phyloP scores from a whole-genome alignment of 176 grass and related monocot genomes.

The Aegilops sharonensis region DNA sequence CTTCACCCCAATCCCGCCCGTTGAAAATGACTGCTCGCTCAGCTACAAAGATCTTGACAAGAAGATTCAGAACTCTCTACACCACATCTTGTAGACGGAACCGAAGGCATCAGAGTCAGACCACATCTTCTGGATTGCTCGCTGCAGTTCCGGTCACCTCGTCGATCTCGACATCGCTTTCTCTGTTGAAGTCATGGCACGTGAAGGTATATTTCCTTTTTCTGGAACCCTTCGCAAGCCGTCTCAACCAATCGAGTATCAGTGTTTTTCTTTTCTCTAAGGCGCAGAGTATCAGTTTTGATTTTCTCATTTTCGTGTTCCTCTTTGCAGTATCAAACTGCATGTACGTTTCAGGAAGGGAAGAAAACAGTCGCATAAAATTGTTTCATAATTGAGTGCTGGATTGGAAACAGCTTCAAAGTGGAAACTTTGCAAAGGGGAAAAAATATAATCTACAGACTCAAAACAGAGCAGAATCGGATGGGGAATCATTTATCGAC shows the following conservation, averaged over 20 bases:
- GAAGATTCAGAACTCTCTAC: neutral
- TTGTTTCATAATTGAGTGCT: neutral
- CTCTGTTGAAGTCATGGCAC: neutral
- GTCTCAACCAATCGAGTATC: neutral
- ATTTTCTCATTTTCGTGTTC: neutral
- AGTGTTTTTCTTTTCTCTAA: too few relatives aligned
- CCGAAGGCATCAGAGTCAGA: neutral
- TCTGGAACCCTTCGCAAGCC: neutral
- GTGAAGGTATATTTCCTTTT: neutral
- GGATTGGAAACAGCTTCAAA: neutral
- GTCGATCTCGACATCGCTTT: neutral
- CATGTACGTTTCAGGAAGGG: neutral
- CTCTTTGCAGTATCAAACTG: neutral
- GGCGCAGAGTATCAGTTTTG: neutral
- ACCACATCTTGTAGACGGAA: neutral
- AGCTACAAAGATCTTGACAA: neutral
- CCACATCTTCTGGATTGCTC: neutral
- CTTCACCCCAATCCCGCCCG: neutral
- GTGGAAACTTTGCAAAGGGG: neutral
- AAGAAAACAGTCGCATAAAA: neutral
- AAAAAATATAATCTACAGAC: neutral
- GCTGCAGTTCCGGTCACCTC: neutral
- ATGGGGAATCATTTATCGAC: neutral
- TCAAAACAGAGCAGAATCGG: conserved; percentile 20
- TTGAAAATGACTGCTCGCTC: neutral